Percentiles rank a stretch among this genome's conserved stretches.
These are phyloP conservation scores for Dictyostelium brefeldianum DNA, from an alignment of 78 protist species.

Conservation along the genomic window DNA sequence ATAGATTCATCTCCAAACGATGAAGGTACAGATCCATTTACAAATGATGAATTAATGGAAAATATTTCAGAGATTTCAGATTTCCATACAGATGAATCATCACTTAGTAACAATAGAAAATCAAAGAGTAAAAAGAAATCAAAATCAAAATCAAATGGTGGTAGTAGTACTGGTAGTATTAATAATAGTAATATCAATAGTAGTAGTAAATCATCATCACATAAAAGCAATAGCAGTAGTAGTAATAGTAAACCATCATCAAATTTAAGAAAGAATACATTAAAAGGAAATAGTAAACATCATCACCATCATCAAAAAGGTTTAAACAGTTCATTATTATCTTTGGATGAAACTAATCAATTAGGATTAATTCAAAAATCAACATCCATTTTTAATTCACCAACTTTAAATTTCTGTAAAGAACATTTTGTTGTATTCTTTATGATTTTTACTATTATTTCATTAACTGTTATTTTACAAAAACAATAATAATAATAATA, in stretches of 20 bases:
- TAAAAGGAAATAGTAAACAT: background rate
- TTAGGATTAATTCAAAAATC: background rate
- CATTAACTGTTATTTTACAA: constrained; percentile 31
- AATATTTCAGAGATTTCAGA: constrained; percentile 22
- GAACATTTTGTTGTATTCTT: constrained; percentile 31
- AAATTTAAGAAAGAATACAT: background rate
- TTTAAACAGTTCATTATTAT: background rate
- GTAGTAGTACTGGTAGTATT: background rate
- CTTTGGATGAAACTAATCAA: background rate
- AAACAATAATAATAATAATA: constrained; percentile 7
- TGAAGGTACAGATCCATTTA: background rate
- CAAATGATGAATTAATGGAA: background rate
- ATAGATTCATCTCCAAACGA: background rate
- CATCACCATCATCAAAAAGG: background rate
- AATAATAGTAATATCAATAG: background rate
- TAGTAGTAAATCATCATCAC: constrained; percentile 20
- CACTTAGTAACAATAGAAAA: background rate
- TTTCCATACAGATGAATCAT: constrained; percentile 13
- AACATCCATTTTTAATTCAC: background rate
- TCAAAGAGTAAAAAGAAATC: background rate
- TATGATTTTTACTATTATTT: constrained; percentile 20
- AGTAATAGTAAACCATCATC: background rate
- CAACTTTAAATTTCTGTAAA: constrained; percentile 27
- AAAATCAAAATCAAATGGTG: background rate
- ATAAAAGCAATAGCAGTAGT: background rate